A percentile compares a stretch with the other conserved stretches of the same genome.
Conservation (phyloP, 1,139 yeast genomes). For the Saccharomycopsis hybrid region DNA sequence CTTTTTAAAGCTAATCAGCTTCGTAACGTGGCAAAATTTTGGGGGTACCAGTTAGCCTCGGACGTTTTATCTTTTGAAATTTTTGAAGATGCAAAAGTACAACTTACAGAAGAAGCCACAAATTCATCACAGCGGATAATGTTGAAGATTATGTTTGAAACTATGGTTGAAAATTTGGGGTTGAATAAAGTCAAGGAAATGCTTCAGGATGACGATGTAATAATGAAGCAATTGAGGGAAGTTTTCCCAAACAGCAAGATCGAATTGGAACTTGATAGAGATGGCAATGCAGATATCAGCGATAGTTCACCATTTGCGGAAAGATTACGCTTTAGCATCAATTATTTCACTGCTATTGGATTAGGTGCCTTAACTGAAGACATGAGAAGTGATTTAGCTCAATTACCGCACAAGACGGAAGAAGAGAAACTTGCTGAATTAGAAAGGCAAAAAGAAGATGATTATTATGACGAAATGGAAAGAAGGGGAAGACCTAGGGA, state of each 20-base stretch:
- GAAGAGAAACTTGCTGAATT: neutral
- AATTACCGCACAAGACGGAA: slow-evolving; percentile 2
- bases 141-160: slow-evolving; percentile 74
- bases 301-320: slow-evolving; percentile 37
- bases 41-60: slow-evolving; percentile 77
- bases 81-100: slow-evolving; percentile 40
- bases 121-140: slow-evolving; percentile 78
- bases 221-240: slow-evolving; percentile 5
- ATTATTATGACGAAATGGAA: too few species aligned
- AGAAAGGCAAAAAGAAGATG: too few species aligned
- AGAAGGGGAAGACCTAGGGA: neutral
- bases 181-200: slow-evolving; percentile 41
- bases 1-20: slow-evolving; percentile 67
- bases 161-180: slow-evolving; percentile 76
- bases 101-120: slow-evolving; percentile 65
- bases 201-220: slow-evolving; percentile 27
- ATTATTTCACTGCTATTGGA: slow-evolving; percentile 90
- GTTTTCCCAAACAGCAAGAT: slow-evolving; percentile 11
- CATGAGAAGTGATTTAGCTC: slow-evolving; percentile 55
- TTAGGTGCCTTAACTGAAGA: slow-evolving; percentile 76
- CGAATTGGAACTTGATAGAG: too few species aligned
- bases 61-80: slow-evolving; percentile 65
- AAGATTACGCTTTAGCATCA: slow-evolving; percentile 73
- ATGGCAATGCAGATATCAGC: slow-evolving; percentile 2
- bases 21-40: slow-evolving; percentile 75